Percentiles rank a stretch among this genome's conserved stretches.
phyloP scores from a whole-genome alignment of 2,329 filamentous ascomycete species.

The Aspergillus texensis region DNA sequence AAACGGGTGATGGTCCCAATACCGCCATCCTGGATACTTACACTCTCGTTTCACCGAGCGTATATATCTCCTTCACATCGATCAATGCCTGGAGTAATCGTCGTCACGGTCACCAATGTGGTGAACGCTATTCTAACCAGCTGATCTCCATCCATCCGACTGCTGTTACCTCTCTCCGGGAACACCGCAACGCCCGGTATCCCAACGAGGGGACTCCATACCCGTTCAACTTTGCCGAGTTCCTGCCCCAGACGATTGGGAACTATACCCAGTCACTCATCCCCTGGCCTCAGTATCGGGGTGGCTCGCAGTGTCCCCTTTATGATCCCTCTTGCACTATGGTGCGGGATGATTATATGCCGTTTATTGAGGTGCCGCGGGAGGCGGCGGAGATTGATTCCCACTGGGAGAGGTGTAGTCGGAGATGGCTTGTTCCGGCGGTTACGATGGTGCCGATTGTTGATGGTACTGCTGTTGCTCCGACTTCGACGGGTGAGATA shows the following conservation, averaged over 20 bases:
- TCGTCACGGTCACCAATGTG: conserved; percentile 21
- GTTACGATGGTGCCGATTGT: conserved; percentile 23
- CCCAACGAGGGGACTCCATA: conserved; percentile 21
- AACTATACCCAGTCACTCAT: conserved; percentile 24
- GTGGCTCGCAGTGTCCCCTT: conserved; percentile 24
- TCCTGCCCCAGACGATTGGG: conserved; percentile 20
- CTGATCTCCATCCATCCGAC: conserved; percentile 22
- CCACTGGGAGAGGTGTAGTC: conserved; percentile 21
- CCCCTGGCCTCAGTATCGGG: conserved; percentile 26
- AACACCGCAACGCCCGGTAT: conserved; percentile 26
- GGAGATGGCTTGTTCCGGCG: conserved; percentile 26
- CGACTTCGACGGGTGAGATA: not conserved
- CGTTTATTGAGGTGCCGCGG: conserved; percentile 22
- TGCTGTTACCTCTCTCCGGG: conserved; percentile 19
- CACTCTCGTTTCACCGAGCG: conserved; percentile 24
- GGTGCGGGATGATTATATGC: conserved; percentile 26
- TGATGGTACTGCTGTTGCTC: not conserved
- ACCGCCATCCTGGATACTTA: conserved; percentile 23
- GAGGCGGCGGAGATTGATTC: conserved; percentile 21
- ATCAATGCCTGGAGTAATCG: conserved; percentile 27
- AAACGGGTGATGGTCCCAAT: conserved; percentile 17
- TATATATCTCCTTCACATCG: conserved; percentile 27
- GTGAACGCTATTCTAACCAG: conserved; percentile 18
- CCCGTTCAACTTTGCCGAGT: conserved; percentile 28
- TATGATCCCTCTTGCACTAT: conserved; percentile 19